Evolutionary conservation across 2,329 filamentous ascomycete species (phyloP), one percentile per base, ranked within the genome.

Genomic region (Arthrobotrys pseudoclavata): DNA sequence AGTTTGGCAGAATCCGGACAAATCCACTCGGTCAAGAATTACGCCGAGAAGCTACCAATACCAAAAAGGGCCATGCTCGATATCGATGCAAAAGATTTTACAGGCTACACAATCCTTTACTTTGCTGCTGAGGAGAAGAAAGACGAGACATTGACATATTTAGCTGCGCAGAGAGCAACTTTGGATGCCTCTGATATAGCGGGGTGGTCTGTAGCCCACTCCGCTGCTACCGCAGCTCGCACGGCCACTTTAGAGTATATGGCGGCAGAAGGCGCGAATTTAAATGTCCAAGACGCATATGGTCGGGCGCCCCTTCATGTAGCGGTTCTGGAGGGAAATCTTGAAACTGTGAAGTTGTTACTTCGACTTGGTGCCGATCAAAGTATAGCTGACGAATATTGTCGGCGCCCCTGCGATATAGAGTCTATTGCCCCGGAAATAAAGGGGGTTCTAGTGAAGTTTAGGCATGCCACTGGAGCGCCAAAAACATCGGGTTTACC

Each of bases 131-230:
- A 55, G 6, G 50, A 55, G n/a, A 26, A 55, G 9, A 26, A 20
- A 4, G 50, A 55, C 20, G n/a, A 18, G 0, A 20, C 34, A 9
- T 55, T 55, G 4, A 55, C 3, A 24, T 55, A 55, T 10, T 12
- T 55, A 10, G 50, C 50, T 4, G 12, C 26, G 6, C 50, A 55
- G 50, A 26, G 50, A 7, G 50, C 26, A 4, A 13, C 29, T 15
- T 4, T 55, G 15, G 20, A 34, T 20, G 50, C 50, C 4, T 55
- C 26, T 24, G 50, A 55, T 12, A 55, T 55, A 34, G 26, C 50
- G 5, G 50, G 50, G 5, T 55, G 50, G 50, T 55, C 50, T n/a
- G 26, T 55, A n/a, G 50, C 50, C 7, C 50, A 55, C 24, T 55
- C 50, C 2, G 50, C 50, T 18, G 50, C 50, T n/a, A 55, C 50